These are phyloP conservation scores for Talaromyces wortmannii DNA, from an alignment of 495 filamentous ascomycete genomes.

Conservation along the genomic window DNA sequence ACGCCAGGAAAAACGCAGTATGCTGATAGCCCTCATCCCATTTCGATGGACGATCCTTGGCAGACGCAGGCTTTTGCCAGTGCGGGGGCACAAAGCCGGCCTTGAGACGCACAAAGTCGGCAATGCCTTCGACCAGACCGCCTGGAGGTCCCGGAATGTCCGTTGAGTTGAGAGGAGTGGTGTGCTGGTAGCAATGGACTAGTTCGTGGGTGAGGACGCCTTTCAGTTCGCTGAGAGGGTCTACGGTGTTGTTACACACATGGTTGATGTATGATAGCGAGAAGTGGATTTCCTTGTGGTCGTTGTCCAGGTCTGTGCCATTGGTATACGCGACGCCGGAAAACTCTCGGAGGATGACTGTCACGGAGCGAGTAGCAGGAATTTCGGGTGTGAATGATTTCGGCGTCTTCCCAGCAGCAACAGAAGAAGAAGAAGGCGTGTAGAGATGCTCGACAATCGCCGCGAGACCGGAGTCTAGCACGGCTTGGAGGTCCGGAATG, in stretches of 20 bases:
- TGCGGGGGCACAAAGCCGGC: constrained; percentile 71
- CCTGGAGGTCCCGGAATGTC: constrained; percentile 44
- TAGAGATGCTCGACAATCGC: constrained; percentile 63
- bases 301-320: constrained; percentile 71
- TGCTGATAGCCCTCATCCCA: constrained; percentile 94
- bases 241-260: constrained; percentile 28
- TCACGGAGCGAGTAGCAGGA: constrained; percentile 69
- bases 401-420: background rate
- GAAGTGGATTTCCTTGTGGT: constrained; percentile 95
- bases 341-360: constrained; percentile 74
- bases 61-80: constrained; percentile 59
- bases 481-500: constrained; percentile 46
- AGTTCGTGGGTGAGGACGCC: constrained; percentile 90
- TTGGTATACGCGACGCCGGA: constrained; percentile 83
- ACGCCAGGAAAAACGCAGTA: constrained; percentile 85
- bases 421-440: constrained; percentile 23
- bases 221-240: constrained; percentile 55
- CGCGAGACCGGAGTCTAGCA: constrained; percentile 54
- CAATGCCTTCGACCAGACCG: constrained; percentile 86
- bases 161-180: constrained; percentile 45
- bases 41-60: constrained; percentile 33
- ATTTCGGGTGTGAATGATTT: constrained; percentile 25
- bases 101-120: constrained; percentile 84
- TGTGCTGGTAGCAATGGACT: constrained; percentile 92
- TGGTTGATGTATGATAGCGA: constrained; percentile 64